Evolutionary conservation across 495 filamentous ascomycete genomes (phyloP), one percentile per base, ranked within the genome.

Genomic region (Daldinia bambusicola): DNA sequence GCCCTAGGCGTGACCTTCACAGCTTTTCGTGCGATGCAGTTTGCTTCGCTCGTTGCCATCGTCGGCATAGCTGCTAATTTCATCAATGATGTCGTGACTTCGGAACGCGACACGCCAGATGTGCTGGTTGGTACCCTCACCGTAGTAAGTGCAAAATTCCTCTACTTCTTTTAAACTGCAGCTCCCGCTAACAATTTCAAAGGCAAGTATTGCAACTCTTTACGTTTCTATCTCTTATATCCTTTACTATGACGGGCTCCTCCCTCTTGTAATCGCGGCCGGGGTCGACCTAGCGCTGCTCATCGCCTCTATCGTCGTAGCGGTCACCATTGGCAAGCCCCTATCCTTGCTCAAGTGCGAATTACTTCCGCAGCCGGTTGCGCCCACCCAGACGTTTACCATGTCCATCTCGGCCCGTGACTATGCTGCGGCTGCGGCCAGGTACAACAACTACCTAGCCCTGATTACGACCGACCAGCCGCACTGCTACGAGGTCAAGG

Each of bases 61-160:
- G 91, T 97, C 74, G 93, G 93, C 57, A 87, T 97, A 68, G 89
- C 87, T 1, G 87, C 92, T 61, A 93, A 93, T 77, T 95, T 97
- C 82, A 89, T 97, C 75, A 86, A 88, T n/a, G 80, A 89, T 32
- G 92, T 97, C 64, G 85, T 93, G n/a, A 71, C 81, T 12, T 84
- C 79, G 32, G 84, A 89, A 52, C 84, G 86, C 40, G 84, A 85
- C 6, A 88, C 91, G 0, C 92, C 93, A 0, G 80, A 86, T 5
- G 87, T 94, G 57, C 82, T 98, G 7, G 87, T 97, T 14, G 93
- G 90, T 20, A 90, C 91, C 7, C 84, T 97, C 68, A 87, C 84
- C 41, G 89, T 96, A 70, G 93, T 96, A 89, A 40, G 92, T 85
- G 34, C n/a, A 52, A 18, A 66, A 10, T 2, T 7, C 61, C 41